Evolutionary conservation across 208 protist genomes (phyloP), one percentile per base, ranked within the genome.

Genomic region (Tetramitus jugosus): DNA sequence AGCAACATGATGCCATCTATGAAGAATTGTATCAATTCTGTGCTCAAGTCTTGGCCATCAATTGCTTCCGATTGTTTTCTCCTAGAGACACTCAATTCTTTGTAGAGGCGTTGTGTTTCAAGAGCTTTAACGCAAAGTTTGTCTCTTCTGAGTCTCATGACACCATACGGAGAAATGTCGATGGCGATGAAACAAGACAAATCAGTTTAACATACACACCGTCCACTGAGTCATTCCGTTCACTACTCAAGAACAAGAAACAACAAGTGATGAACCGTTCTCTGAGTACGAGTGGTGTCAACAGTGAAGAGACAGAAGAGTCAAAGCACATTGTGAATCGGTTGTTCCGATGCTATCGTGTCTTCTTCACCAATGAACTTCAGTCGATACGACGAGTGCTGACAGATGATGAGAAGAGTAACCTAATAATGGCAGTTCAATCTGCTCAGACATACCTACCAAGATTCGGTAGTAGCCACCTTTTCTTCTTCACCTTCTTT

Each of bases 401-500:
- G 29, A 71, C 20, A 20, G 7, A 49, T 33, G 2, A 10, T 71
- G 8, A 49, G 4, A 3, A 71, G 35, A 20, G 17, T 42, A 6
- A 13, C 13, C 14, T 20, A 49, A 49, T 49, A 14, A 20, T 35
- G 31, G 65, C 31, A 71, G 23, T 3, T 29, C 10, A 26, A 26
- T 56, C 20, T 49, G 4, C 40, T 17, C 3, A 7, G 3, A 7
- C 14, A 37, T 49, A 29, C n/a, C 26, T 71, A 33, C 40, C 35
- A 35, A 71, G n/a, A 31, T 33, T 37, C 13, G 14, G 49, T 4
- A 4, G 13, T 7, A 26, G 17, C 20, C n/a, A 26, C 10, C n/a
- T 49, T 26, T 71, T 71, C 35, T 71, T 71, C 65, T 3, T 13
- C 49, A 37, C 26, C 14, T 71, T 71, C 40, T 71, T 71, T n/a